Conservation (phyloP, 148 eudicot species). For the Selenicereus undatus region DNA sequence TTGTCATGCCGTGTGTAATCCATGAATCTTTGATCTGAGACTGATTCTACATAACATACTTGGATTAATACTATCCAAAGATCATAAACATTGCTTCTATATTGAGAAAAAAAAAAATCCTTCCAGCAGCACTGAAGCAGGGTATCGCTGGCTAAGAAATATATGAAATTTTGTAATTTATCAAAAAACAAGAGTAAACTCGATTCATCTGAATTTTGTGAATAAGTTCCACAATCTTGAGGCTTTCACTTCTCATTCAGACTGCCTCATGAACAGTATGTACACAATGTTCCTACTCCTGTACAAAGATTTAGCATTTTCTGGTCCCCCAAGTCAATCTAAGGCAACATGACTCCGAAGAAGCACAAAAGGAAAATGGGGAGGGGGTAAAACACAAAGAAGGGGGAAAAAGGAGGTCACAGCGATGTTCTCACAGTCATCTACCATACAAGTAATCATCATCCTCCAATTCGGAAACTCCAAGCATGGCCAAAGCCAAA, state of each 20-base stretch:
- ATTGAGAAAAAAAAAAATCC: no score
- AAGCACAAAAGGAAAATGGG: neutral
- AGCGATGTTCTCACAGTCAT: slow-evolving; percentile 25
- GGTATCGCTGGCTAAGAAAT: neutral
- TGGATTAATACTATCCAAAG: neutral
- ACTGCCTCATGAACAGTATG: slow-evolving; percentile 11
- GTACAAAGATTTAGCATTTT: slow-evolving; percentile 27
- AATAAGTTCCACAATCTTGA: slow-evolving; percentile 5
- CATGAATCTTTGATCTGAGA: neutral
- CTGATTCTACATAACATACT: no score
- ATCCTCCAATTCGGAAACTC: slow-evolving; percentile 74
- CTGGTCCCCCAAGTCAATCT: neutral
- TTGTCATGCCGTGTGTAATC: neutral
- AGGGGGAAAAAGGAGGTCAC: neutral
- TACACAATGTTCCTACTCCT: slow-evolving; percentile 26
- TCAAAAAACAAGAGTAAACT: neutral
- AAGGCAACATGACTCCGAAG: neutral
- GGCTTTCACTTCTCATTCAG: neutral
- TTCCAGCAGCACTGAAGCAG: neutral
- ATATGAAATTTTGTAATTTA: neutral
- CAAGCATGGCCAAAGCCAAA: slow-evolving; percentile 89
- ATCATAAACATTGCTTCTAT: neutral
- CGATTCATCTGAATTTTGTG: neutral
- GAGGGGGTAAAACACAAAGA: neutral
- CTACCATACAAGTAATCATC: slow-evolving; percentile 54